phyloP scores from a whole-genome alignment of 805 yeast species.

The Limtongozyma cylindracea region DNA sequence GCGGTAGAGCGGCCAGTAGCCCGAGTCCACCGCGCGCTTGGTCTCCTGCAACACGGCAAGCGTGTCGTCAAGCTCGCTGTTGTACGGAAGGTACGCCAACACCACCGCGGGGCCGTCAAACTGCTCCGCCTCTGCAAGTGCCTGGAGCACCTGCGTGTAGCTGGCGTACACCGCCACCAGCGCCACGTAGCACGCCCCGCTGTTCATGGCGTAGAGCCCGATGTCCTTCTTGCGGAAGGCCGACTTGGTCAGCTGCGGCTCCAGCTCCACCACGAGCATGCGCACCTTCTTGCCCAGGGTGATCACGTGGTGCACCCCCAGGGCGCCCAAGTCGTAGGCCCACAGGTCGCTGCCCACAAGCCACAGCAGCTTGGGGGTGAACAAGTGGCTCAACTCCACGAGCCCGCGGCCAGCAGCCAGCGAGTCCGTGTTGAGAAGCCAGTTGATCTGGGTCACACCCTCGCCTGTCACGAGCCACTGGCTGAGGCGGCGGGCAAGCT shows the following conservation, averaged over 20 bases:
- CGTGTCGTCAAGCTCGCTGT: conserved; percentile 36
- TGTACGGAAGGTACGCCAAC: conserved; percentile 70
- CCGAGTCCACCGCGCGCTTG: conserved; percentile 71
- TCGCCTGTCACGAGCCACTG: no score
- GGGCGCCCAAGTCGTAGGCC: conserved; percentile 80
- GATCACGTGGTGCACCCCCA: conserved; percentile 74
- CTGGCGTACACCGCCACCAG: conserved; percentile 86
- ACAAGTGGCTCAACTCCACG: conserved; percentile 17
- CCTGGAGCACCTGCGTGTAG: conserved; percentile 77
- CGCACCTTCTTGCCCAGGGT: conserved; percentile 57
- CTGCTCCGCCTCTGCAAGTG: conserved; percentile 71
- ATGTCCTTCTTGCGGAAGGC: conserved; percentile 62
- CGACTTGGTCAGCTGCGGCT: conserved; percentile 24
- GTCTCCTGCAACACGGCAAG: conserved; percentile 65
- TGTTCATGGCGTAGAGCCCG: conserved; percentile 88
- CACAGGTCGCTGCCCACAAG: conserved; percentile 85
- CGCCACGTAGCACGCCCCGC: conserved; percentile 74
- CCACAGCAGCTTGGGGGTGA: conserved; percentile 39
- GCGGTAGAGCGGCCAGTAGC: conserved; percentile 92
- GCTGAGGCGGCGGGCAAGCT: no score
- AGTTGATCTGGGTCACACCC: no score
- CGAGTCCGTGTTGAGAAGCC: conserved; percentile 6
- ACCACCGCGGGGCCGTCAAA: conserved; percentile 82
- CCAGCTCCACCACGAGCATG: conserved; percentile 69
- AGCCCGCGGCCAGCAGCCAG: conserved; percentile 18